A percentile compares a stretch with the other conserved stretches of the same genome.
Evolutionary conservation across 441 rosid species (phyloP).

Genomic region (Croton setiger): DNA sequence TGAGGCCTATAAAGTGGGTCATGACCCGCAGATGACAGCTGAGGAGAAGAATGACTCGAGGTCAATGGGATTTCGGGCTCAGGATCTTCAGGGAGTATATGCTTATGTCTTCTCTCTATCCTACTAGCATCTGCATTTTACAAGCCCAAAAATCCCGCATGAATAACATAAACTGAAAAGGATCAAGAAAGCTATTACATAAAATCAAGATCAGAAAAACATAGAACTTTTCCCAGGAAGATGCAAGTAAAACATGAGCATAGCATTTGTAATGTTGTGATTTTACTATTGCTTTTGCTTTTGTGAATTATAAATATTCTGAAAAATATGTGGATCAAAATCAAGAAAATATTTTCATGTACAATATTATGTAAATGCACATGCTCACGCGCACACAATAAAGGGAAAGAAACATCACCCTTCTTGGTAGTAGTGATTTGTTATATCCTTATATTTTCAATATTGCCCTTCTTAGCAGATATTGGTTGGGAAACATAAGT

Average conservation of each 20-base stretch:
- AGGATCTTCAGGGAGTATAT: constrained; percentile 12
- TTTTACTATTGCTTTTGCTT: not conserved
- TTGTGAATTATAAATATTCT: not conserved
- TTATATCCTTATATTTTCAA: too few relatives aligned
- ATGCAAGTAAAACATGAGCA: not conserved
- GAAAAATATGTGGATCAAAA: not conserved
- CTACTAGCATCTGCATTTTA: constrained; percentile 12
- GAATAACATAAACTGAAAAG: not conserved
- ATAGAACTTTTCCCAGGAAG: not conserved
- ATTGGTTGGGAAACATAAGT: too few relatives aligned
- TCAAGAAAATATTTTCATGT: constrained; percentile 2
- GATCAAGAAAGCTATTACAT: not conserved
- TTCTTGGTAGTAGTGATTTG: too few relatives aligned
- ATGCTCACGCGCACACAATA: too few relatives aligned
- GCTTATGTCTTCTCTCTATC: constrained; percentile 19
- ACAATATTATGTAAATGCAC: not conserved
- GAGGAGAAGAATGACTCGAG: constrained; percentile 1
- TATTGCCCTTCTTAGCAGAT: too few relatives aligned
- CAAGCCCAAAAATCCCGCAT: constrained; percentile 19
- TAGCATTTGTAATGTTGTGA: not conserved
- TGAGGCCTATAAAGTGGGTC: constrained; percentile 2
- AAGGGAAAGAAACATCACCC: too few relatives aligned
- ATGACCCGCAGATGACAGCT: constrained; percentile 11
- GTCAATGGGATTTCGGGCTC: constrained; percentile 12
- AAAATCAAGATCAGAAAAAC: not conserved